These are phyloP conservation scores for Diaporthe aspalathi DNA, from an alignment of 2,329 filamentous ascomycete genomes.

Conservation along the genomic window DNA sequence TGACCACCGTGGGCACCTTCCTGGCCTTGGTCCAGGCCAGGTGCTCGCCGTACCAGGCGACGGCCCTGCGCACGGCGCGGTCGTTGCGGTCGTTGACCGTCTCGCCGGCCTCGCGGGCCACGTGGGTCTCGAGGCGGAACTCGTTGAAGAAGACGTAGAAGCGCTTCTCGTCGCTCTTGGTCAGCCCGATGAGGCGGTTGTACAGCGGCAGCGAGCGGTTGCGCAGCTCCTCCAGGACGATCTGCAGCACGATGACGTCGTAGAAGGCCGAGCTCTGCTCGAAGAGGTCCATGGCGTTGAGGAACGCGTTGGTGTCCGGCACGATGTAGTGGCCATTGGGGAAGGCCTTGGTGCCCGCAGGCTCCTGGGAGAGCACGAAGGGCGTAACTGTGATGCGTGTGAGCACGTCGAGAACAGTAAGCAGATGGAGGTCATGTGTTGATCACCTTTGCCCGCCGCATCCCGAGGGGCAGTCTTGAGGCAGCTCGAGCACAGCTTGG, in stretches of 20 bases:
- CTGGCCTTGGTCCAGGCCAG: conserved; percentile 72
- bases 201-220: conserved; percentile 95
- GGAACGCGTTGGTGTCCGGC: conserved; percentile 94
- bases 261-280: conserved; percentile 92
- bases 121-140: conserved; percentile 91
- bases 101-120: conserved; percentile 79
- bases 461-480: conserved; percentile 79
- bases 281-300: conserved; percentile 97
- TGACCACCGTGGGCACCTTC: conserved; percentile 80
- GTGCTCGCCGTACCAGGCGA: conserved; percentile 91
- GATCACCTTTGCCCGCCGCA: conserved; percentile 82
- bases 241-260: conserved; percentile 96
- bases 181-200: conserved; percentile 89
- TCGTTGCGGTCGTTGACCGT: conserved; percentile 98
- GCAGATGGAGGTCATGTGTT: conserved; percentile 44
- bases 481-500: conserved; percentile 84
- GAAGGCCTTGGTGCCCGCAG: conserved; percentile 84
- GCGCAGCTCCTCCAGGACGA: conserved; percentile 94
- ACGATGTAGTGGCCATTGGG: conserved; percentile 92
- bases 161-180: conserved; percentile 95
- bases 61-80: conserved; percentile 85
- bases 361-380: conserved; percentile 89
- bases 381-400: conserved; percentile 69
- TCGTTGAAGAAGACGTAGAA: conserved; percentile 99
- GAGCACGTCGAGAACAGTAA: conserved; percentile 21